phyloP scores from a whole-genome alignment of 2,329 filamentous ascomycete genomes.

The Colletotrichum gloeosporioides region DNA sequence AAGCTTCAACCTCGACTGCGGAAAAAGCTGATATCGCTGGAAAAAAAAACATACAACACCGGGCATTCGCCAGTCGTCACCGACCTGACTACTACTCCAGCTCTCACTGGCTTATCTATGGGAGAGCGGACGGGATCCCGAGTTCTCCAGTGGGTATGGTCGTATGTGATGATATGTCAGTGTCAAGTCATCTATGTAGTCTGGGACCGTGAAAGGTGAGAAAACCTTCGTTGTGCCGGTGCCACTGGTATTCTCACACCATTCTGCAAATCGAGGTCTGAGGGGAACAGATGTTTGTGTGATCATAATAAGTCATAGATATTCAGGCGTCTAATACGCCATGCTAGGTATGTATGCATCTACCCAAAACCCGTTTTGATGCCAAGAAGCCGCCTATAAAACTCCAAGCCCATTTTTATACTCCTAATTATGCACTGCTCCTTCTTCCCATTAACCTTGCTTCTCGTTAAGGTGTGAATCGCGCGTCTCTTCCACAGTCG shows the following conservation, averaged over 20 bases:
- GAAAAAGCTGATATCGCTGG: neutral
- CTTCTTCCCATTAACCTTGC: neutral
- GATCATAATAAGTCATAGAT: neutral
- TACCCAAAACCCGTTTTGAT: neutral
- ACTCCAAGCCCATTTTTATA: constrained; percentile 11
- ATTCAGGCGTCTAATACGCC: neutral
- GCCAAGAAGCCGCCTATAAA: neutral
- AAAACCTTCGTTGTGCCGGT: neutral
- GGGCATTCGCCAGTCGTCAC: neutral
- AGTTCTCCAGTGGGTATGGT: neutral
- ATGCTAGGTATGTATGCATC: constrained; percentile 1
- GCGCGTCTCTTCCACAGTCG: neutral
- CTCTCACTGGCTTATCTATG: neutral
- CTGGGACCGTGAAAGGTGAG: neutral
- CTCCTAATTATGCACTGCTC: constrained; percentile 1
- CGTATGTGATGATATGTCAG: neutral
- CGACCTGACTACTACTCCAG: neutral
- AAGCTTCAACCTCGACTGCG: neutral
- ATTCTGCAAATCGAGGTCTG: neutral
- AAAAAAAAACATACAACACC: neutral
- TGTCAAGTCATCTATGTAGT: neutral
- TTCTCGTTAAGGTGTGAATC: constrained; percentile 10
- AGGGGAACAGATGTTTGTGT: neutral
- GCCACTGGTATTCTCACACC: neutral
- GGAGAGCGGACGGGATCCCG: neutral